phyloP scores from a whole-genome alignment of 805 yeast species.

The Teunomyces stri region DNA sequence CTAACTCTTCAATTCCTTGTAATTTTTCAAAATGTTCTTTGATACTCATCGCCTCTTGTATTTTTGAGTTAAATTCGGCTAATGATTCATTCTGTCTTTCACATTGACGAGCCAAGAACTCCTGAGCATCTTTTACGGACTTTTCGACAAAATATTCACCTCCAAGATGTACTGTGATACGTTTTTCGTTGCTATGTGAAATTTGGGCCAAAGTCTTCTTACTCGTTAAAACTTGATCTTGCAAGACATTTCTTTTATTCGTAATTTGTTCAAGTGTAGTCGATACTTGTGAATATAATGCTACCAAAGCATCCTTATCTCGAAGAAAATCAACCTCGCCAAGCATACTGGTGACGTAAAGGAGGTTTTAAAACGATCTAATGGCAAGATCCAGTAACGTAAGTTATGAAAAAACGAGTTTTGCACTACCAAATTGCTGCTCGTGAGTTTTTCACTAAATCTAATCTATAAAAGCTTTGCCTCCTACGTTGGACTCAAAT shows the following conservation, averaged over 20 bases:
- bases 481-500: neutral
- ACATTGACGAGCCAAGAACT: slow-evolving; percentile 25
- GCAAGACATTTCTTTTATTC: slow-evolving; percentile 7
- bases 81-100: slow-evolving; percentile 35
- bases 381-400: neutral
- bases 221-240: slow-evolving; percentile 6
- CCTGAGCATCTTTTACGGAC: slow-evolving; percentile 24
- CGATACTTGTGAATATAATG: slow-evolving; percentile 2
- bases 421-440: neutral
- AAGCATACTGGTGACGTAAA: neutral
- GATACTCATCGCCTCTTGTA: slow-evolving; percentile 38
- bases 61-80: slow-evolving; percentile 35
- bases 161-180: slow-evolving; percentile 33
- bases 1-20: slow-evolving; percentile 9
- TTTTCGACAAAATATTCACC: slow-evolving; percentile 41
- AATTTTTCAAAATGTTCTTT: slow-evolving; percentile 22
- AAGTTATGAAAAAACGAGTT: neutral
- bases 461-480: neutral
- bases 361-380: neutral
- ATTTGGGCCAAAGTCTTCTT: neutral
- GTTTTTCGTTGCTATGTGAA: neutral
- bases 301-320: neutral
- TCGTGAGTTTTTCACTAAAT: too few relatives aligned
- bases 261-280: slow-evolving; percentile 1
- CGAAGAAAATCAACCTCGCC: neutral